Evolutionary conservation across 2,329 filamentous ascomycete genomes (phyloP), one percentile per base, ranked within the genome.

Genomic region (Simplicillium aogashimaense): DNA sequence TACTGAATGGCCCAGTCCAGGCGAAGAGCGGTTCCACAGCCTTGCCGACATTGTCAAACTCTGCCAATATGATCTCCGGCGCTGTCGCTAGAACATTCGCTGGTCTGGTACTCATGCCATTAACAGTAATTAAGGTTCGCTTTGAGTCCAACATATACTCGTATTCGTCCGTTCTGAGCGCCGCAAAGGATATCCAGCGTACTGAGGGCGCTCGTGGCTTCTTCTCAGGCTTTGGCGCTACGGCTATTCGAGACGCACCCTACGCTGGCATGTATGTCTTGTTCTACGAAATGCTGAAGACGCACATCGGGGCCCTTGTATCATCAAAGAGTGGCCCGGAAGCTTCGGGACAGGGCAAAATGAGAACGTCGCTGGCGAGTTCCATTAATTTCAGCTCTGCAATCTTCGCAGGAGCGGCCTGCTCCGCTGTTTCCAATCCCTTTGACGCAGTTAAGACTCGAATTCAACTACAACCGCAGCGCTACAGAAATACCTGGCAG

Each of bases 391-490:
- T 95, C 53, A 67, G 76, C 12, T 90, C 86, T 0, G 90, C 86
- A 11, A 78, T 86, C 3, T 55, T 89, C 4, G 88, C 90, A 3
- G 90, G 87, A 1, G 83, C 81, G 2, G 66, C 85, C 25, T 94
- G 88, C 41, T 95, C 89, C 1, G 81, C 83, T 4, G 72, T 97
- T 30, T 95, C 92, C 8, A 98, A 98, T 59, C 92, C 92, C 0
- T 97, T 97, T 54, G 92, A 98, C 61, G 88, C 88, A 1, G 81
- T 97, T 60, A 98, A 98, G 67, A 98, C 92, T 16, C 71, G 92
- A 37, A 79, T 98, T 50, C 92, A 98, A 64, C 70, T 98, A 29
- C 86, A 94, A 67, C 92, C 92, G 3, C 70, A 69, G 7, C 73
- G 76, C 42, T 98, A 97, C 56, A 71, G 73, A 29, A 95, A 97